Conservation (phyloP, 805 yeast genomes). For the Kuraishia cidri region DNA sequence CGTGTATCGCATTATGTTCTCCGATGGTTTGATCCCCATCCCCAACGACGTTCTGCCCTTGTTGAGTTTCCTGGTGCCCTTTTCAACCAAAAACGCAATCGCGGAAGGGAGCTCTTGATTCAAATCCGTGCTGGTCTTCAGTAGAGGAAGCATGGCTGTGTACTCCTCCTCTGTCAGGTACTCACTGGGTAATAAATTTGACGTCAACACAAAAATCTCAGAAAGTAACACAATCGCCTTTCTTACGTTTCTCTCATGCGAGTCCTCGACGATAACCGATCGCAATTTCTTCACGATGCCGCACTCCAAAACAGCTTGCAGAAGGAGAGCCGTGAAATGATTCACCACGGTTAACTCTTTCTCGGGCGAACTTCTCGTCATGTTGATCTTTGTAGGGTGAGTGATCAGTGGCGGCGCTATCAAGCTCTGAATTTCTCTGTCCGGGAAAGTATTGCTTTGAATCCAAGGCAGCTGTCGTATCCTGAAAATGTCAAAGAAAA, state of each 20-base stretch:
- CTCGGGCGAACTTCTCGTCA: slow-evolving; percentile 19
- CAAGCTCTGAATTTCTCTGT: slow-evolving; percentile 3
- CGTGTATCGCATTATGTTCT: slow-evolving; percentile 5
- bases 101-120: slow-evolving; percentile 16
- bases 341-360: slow-evolving; percentile 35
- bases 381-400: neutral
- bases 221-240: slow-evolving; percentile 61
- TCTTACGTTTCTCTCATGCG: slow-evolving; percentile 27
- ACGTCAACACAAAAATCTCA: slow-evolving; percentile 48
- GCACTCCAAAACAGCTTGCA: slow-evolving; percentile 45
- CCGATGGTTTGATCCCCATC: slow-evolving; percentile 8
- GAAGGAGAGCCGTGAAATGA: slow-evolving; percentile 60
- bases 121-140: slow-evolving; percentile 1
- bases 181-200: slow-evolving; percentile 43
- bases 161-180: slow-evolving; percentile 13
- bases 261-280: slow-evolving; percentile 14
- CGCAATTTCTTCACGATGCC: slow-evolving; percentile 40
- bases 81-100: slow-evolving; percentile 40
- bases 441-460: slow-evolving; percentile 4
- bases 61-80: slow-evolving; percentile 26
- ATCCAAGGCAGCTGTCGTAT: slow-evolving; percentile 52
- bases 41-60: slow-evolving; percentile 27
- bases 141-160: slow-evolving; percentile 1
- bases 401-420: slow-evolving; percentile 3
- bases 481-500: slow-evolving; percentile 59